Evolutionary conservation across 1,139 yeast species (phyloP).

Genomic region (Zygosaccharomyces sapae): DNA sequence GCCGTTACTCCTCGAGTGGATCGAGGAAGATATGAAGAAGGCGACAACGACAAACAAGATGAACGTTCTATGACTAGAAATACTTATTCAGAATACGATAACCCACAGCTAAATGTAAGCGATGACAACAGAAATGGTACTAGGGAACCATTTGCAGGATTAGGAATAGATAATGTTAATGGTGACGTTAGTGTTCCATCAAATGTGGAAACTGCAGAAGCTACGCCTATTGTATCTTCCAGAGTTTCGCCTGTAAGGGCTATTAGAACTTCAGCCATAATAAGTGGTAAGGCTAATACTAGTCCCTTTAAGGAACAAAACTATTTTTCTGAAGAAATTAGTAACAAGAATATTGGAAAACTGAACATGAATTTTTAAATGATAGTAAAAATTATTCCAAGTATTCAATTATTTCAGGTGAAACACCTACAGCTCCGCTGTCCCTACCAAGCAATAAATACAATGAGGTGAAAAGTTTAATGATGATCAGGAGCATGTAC

Average conservation of each 20-base stretch:
- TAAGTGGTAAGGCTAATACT: conserved; percentile 10
- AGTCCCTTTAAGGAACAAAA: neutral
- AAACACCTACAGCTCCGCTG: neutral
- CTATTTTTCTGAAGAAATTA: neutral
- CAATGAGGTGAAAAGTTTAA: neutral
- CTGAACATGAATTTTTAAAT: neutral
- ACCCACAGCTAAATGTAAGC: neutral
- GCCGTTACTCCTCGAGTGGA: conserved; percentile 3
- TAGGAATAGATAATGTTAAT: conserved; percentile 8
- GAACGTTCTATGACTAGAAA: conserved; percentile 1
- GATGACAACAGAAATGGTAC: neutral
- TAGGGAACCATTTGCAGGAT: conserved; percentile 12
- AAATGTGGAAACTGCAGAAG: conserved; percentile 9
- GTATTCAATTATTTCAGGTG: conserved; percentile 5
- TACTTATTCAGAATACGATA: conserved; percentile 1
- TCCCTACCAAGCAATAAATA: neutral
- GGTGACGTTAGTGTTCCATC: conserved; percentile 7
- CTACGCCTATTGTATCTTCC: conserved; percentile 6
- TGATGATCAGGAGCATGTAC: neutral
- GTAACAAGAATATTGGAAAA: neutral
- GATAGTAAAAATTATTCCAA: conserved; percentile 1
- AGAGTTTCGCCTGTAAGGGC: conserved; percentile 21
- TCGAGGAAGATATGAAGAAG: neutral
- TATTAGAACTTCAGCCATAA: conserved; percentile 21
- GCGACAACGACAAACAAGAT: neutral